Conservation (phyloP, 768 basidiomycete species). For the Tricholoma matsutake region DNA sequence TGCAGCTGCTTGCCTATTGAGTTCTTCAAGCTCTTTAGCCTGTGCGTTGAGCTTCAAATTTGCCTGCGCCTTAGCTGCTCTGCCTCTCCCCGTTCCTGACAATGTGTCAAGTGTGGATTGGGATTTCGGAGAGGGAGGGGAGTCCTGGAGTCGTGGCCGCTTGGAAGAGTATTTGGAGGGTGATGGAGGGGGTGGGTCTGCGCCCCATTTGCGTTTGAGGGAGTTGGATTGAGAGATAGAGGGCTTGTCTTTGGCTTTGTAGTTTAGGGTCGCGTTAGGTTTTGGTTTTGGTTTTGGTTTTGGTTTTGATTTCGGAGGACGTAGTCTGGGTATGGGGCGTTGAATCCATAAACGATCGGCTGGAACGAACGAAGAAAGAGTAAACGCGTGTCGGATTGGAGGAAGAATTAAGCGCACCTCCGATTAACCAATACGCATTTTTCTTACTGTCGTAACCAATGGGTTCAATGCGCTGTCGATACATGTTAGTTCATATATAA, state of each 20-base stretch:
- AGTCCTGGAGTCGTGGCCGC: conserved; percentile 18
- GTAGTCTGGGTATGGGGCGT: conserved; percentile 40
- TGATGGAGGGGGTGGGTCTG: conserved; percentile 8
- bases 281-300: not conserved
- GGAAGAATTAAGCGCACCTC: conserved; percentile 45
- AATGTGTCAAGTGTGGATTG: conserved; percentile 5
- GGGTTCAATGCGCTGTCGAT: conserved; percentile 71
- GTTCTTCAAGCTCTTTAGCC: conserved; percentile 63
- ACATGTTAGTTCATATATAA: conserved; percentile 4
- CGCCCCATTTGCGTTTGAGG: conserved; percentile 39
- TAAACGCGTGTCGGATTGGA: not conserved
- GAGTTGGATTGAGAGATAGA: conserved; percentile 33
- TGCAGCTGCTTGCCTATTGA: conserved; percentile 48
- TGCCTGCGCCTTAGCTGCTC: conserved; percentile 70
- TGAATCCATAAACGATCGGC: conserved; percentile 88
- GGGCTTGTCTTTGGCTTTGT: conserved; percentile 26
- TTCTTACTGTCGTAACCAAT: conserved; percentile 77
- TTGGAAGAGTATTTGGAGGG: conserved; percentile 18
- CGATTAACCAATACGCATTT: conserved; percentile 86
- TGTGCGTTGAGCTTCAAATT: conserved; percentile 68
- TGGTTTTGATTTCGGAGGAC: not conserved
- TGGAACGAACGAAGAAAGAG: conserved; percentile 23
- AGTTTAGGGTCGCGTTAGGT: not conserved
- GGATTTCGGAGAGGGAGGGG: not conserved
- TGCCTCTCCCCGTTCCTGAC: conserved; percentile 37